Base-by-base conservation (phyloP, 2,329 filamentous ascomycete genomes). In the Arthrinium phaeospermum region DNA sequence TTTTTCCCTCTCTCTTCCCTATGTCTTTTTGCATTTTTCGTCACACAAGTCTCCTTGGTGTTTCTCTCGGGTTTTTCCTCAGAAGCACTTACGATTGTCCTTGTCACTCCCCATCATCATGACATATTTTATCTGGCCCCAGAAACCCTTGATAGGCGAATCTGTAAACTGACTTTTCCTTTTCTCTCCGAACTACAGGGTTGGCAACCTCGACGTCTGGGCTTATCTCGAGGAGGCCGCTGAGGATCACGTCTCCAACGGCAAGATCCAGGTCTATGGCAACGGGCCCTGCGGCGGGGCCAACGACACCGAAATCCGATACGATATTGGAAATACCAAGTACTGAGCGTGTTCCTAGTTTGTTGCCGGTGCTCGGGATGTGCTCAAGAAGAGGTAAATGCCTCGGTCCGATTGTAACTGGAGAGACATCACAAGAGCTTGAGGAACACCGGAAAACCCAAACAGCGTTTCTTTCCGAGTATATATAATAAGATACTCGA, bases 201-300 rank as follows among this genome's bases (percentile, higher is more conserved):
- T 70, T 30, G 69, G 69, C n/a, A 61, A 70, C 57, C 49, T 70
- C n/a, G 69, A 70, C 49, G 14, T 70, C n/a, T 51, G 69, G 41
- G 41, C 24, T 46, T 57, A 27, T 14, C n/a, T 46, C 49, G n/a
- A 44, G 19, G 30, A 45, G 16, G 69, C 57, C 24, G 22, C 37
- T n/a, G 34, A 10, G 19, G 12, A 41, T 4, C 22, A n/a, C n/a
- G 34, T 22, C 34, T 6, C 10, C 57, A 41, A 41, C 34, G 6
- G 13, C 34, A 34, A 64, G 34, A 64, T 64, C 19, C 19, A 41
- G 34, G 57, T 34, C 34, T 41, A n/a, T 14, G 57, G 57, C 30
- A 64, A 64, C 57, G 57, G 57, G 6, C 57, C 57, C 22, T 64
- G 57, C 57, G 57, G 57, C 34, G 57, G 57, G 14, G 34, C 5